Conservation (phyloP, 2,329 filamentous ascomycete species). For the Leptographium radiaticola region DNA sequence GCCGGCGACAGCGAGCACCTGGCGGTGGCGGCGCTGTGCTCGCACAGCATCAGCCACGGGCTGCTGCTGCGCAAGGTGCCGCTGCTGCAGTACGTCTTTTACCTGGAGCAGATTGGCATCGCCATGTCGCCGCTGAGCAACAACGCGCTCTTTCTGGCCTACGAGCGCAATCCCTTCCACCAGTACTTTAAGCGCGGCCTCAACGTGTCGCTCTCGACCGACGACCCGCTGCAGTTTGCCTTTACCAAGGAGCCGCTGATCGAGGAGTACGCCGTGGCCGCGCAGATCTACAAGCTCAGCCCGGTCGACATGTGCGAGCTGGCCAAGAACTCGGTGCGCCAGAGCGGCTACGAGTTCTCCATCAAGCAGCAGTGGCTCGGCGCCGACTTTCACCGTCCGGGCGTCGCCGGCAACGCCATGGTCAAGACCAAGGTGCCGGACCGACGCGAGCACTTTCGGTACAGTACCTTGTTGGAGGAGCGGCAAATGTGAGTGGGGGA, state of each 20-base stretch:
- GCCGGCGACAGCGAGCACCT: conserved; percentile 95
- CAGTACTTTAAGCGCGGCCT: conserved; percentile 90
- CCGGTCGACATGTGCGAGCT: conserved; percentile 98
- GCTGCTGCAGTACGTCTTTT: conserved; percentile 91
- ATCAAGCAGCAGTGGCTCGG: conserved; percentile 92
- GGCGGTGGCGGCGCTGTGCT: conserved; percentile 80
- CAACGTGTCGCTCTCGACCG: conserved; percentile 91
- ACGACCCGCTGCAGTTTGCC: conserved; percentile 93
- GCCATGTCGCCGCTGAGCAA: conserved; percentile 99
- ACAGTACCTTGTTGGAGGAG: conserved; percentile 77
- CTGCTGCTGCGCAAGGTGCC: conserved; percentile 88
- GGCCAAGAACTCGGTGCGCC: conserved; percentile 87
- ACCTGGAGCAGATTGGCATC: conserved; percentile 94
- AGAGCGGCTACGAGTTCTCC: conserved; percentile 82
- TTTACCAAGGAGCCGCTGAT: conserved; percentile 98
- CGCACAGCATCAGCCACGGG: conserved; percentile 94
- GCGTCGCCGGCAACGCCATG: conserved; percentile 78
- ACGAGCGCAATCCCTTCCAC: conserved; percentile 92
- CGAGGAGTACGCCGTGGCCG: conserved; percentile 94
- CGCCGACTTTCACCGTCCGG: conserved; percentile 60
- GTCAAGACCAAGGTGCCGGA: conserved; percentile 94
- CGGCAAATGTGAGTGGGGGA: conserved; percentile 58
- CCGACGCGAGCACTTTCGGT: conserved; percentile 76
- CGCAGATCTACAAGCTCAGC: conserved; percentile 95
- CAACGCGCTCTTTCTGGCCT: conserved; percentile 90